Conservation (phyloP, 495 filamentous ascomycete genomes). For the Daldinia concentrica region DNA sequence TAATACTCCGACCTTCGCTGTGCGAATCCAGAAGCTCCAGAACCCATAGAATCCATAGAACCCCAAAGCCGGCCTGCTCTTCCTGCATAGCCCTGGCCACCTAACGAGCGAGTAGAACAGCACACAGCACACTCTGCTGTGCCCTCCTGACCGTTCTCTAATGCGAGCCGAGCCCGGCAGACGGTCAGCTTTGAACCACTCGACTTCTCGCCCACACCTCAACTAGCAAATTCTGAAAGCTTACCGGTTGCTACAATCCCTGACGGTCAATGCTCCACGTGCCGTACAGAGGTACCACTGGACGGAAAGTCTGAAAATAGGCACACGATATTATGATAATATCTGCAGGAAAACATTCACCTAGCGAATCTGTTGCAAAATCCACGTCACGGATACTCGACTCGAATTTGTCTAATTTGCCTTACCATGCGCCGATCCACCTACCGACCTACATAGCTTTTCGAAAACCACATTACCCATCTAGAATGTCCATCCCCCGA, state of each 20-base stretch:
- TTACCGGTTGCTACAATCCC: constrained; percentile 39
- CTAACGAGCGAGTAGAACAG: constrained; percentile 33
- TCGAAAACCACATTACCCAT: constrained; percentile 22
- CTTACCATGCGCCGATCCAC: constrained; percentile 40
- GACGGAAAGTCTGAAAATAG: constrained; percentile 23
- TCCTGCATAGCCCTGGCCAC: constrained; percentile 35
- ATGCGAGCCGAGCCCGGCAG: constrained; percentile 43
- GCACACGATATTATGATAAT: constrained; percentile 33
- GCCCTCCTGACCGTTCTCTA: constrained; percentile 40
- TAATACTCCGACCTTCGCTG: constrained; percentile 47
- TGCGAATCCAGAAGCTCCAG: constrained; percentile 42
- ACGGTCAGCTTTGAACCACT: constrained; percentile 34
- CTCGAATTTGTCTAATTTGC: constrained; percentile 21
- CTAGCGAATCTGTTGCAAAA: constrained; percentile 17
- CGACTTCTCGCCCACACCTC: constrained; percentile 39
- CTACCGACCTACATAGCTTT: constrained; percentile 26
- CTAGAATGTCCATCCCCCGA: constrained; percentile 44
- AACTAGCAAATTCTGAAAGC: constrained; percentile 31
- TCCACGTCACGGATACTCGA: constrained; percentile 21
- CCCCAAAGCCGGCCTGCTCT: constrained; percentile 15
- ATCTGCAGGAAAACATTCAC: constrained; percentile 29
- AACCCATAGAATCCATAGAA: constrained; percentile 23
- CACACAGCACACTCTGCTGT: constrained; percentile 28
- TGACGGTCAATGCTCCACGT: constrained; percentile 39
- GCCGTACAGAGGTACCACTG: constrained; percentile 34